Conservation (phyloP, 2,329 filamentous ascomycete species). For the Fusarium xyrophilum region DNA sequence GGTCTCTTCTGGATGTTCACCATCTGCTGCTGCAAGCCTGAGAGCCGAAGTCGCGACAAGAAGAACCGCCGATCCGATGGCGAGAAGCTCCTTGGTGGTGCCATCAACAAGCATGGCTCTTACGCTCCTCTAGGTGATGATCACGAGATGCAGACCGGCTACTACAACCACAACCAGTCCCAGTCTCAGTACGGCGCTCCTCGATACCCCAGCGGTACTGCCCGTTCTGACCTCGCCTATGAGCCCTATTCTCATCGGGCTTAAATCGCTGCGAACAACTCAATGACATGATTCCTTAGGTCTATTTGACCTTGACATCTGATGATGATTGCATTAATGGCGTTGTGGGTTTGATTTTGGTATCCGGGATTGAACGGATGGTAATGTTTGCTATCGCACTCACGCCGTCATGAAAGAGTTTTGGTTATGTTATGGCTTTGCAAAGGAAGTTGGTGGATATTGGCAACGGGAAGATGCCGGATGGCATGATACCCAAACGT, state of each 20-base stretch:
- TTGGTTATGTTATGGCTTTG: constrained; percentile 10
- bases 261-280: constrained; percentile 45
- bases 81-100: constrained; percentile 60
- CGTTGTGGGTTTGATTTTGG: constrained; percentile 38
- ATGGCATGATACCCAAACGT: constrained; percentile 37
- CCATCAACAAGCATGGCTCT: constrained; percentile 43
- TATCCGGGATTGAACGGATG: constrained; percentile 12
- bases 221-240: constrained; percentile 63
- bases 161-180: constrained; percentile 48
- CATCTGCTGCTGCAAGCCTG: constrained; percentile 76
- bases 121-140: constrained; percentile 49
- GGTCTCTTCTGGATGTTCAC: constrained; percentile 91
- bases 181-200: constrained; percentile 47
- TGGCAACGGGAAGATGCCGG: constrained; percentile 29
- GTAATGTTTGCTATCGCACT: constrained; percentile 9
- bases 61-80: constrained; percentile 47
- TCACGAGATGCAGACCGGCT: constrained; percentile 48
- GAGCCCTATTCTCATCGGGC: constrained; percentile 68
- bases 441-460: constrained; percentile 9
- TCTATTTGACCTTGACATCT: constrained; percentile 29
- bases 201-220: constrained; percentile 51
- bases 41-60: constrained; percentile 46
- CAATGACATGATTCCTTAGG: constrained; percentile 26
- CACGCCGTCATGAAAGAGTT: constrained; percentile 19
- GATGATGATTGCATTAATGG: constrained; percentile 41